Base-by-base conservation (phyloP, 495 filamentous ascomycete genomes). In the Lasiosphaeria hispida region DNA sequence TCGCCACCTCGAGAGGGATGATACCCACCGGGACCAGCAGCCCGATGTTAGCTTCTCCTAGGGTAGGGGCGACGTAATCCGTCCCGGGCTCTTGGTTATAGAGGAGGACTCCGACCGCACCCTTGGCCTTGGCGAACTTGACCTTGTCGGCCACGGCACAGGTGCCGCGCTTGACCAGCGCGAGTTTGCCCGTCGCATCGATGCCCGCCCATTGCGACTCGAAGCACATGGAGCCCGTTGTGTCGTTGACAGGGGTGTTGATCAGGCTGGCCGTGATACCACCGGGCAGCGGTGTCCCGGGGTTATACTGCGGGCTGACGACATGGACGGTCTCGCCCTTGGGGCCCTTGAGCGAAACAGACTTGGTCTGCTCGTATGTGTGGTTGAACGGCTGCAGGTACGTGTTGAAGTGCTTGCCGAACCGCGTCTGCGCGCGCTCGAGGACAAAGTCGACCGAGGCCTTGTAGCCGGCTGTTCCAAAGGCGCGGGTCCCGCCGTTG, bases 101-200 rank as follows among this genome's bases (percentile, higher is more conserved):
- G 49, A 85, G 75, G 57, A 84, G 66, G 0, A 75, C 69, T 5
- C 77, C 87, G 19, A 75, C 59, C 4, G 87, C 87, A 19, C 85
- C 78, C n/a, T 85, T 80, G 6, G 66, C 67, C 10, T 77, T 80
- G 1, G 87, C 87, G 2, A 82, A 64, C 10, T 74, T 72, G 13
- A 82, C 72, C 69, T 90, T 89, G 8, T 79, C 60, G 33, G 74
- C 79, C 38, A 89, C 88, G 4, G 75, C 69, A 51, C 87, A 90
- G 10, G 68, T 63, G 33, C 87, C 86, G 38, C 87, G 80, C 50
- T 79, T 73, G 56, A 89, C 72, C 10, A 90, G 79, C 23, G 82
- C 87, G 42, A 90, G 75, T 42, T 76, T 80, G 7, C 83, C 85
- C 23, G 67, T 71, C 10, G 84, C 68, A 15, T 70, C 63, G 36